phyloP scores from a whole-genome alignment of 768 basidiomycete species.

The Mrakia hoshinonis region DNA sequence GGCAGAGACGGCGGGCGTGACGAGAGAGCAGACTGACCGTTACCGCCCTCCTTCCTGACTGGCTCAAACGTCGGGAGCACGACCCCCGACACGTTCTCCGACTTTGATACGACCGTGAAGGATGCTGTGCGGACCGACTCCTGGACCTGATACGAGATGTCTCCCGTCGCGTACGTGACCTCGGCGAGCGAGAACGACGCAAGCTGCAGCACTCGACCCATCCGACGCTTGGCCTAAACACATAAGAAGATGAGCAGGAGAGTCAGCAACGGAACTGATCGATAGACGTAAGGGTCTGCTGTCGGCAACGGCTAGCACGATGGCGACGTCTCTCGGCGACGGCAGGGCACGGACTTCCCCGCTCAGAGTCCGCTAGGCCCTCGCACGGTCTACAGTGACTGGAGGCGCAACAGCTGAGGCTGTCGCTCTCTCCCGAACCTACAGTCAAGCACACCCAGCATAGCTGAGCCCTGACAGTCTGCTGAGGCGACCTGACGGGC shows the following conservation, averaged over 20 bases:
- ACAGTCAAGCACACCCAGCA: too few species aligned
- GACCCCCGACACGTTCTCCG: slow-evolving; percentile 97
- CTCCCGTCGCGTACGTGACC: slow-evolving; percentile 88
- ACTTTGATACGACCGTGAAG: slow-evolving; percentile 86
- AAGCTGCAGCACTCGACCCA: slow-evolving; percentile 97
- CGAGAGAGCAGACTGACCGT: slow-evolving; percentile 48
- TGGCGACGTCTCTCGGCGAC: too few species aligned
- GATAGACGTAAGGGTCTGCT: background rate
- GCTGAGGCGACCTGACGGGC: background rate
- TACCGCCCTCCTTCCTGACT: slow-evolving; percentile 61
- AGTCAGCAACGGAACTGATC: too few species aligned
- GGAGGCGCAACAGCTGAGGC: too few species aligned
- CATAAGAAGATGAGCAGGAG: background rate
- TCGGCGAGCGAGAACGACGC: slow-evolving; percentile 98
- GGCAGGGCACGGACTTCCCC: background rate
- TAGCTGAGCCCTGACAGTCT: too few species aligned
- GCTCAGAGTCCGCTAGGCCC: background rate
- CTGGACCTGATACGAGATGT: slow-evolving; percentile 95
- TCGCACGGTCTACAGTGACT: too few species aligned
- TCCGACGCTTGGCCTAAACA: slow-evolving; percentile 86
- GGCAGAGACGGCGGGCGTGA: background rate
- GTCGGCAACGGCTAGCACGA: background rate
- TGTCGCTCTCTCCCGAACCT: too few species aligned
- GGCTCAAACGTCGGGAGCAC: slow-evolving; percentile 91
- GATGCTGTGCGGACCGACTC: slow-evolving; percentile 85